Evolutionary conservation across 805 yeast species (phyloP).

Genomic region (Yarrowia divulgata): DNA sequence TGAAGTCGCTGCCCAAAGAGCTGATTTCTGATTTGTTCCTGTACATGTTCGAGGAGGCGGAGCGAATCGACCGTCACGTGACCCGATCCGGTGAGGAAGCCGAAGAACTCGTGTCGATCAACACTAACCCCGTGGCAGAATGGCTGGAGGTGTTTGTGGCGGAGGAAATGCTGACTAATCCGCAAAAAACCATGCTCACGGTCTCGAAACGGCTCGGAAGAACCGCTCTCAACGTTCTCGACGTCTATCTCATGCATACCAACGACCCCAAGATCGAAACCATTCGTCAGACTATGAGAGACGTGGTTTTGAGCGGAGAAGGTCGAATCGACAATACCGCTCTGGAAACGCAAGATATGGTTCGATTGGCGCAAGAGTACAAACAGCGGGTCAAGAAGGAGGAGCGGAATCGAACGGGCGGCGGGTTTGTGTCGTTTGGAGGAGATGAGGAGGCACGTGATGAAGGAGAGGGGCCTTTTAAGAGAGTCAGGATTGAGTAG

Average conservation of each 20-base stretch:
- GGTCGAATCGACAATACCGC: not conserved
- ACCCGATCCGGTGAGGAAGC: not conserved
- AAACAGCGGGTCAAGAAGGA: constrained; percentile 10
- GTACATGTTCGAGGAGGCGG: constrained; percentile 16
- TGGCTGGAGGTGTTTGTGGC: constrained; percentile 17
- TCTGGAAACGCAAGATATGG: constrained; percentile 6
- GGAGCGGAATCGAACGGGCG: not conserved
- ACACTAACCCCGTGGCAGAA: not conserved
- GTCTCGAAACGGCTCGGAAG: not conserved
- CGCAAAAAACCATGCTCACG: not conserved
- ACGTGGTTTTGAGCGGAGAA: constrained; percentile 8
- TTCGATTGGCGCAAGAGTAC: not conserved
- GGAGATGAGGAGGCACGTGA: not conserved
- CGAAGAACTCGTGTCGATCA: no score
- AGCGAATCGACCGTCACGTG: not conserved
- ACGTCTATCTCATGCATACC: constrained; percentile 17
- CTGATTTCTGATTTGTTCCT: not conserved
- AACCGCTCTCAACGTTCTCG: not conserved
- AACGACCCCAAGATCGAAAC: constrained; percentile 1
- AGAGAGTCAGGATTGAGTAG: constrained; percentile 4
- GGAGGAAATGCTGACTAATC: not conserved
- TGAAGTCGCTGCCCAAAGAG: not conserved
- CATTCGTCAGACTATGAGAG: constrained; percentile 10
- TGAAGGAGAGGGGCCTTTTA: constrained; percentile 2
- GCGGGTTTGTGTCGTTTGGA: not conserved